These are phyloP conservation scores for Centrapalus pauciflorus DNA, from an alignment of 129 eudicot species.

Conservation along the genomic window DNA sequence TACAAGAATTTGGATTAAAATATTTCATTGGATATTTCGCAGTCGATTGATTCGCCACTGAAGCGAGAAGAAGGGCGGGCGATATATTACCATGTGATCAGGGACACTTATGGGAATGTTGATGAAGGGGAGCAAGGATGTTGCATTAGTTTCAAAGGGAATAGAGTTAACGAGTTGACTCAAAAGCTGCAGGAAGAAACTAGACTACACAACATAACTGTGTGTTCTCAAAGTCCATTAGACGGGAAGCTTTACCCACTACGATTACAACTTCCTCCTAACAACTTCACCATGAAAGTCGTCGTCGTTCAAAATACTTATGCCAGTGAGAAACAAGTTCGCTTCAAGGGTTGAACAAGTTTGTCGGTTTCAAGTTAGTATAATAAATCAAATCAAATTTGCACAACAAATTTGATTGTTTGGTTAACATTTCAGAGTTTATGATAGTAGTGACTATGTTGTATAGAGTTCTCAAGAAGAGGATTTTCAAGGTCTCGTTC, in stretches of 20 bases:
- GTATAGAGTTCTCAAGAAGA: slow-evolving; percentile 29
- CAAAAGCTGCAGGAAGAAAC: slow-evolving; percentile 56
- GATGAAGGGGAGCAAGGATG: slow-evolving; percentile 49
- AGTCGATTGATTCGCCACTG: slow-evolving; percentile 61
- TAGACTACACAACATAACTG: slow-evolving; percentile 45
- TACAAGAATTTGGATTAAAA: not conserved
- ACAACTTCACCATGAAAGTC: slow-evolving; percentile 67
- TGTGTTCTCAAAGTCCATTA: slow-evolving; percentile 66
- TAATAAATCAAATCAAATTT: slow-evolving; percentile 20
- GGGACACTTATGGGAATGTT: slow-evolving; percentile 39
- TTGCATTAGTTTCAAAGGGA: slow-evolving; percentile 61
- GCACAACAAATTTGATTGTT: slow-evolving; percentile 16
- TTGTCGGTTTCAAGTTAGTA: not conserved
- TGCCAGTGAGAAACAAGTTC: slow-evolving; percentile 36
- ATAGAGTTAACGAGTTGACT: slow-evolving; percentile 61
- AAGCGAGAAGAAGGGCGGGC: slow-evolving; percentile 62
- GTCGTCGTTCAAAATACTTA: slow-evolving; percentile 61
- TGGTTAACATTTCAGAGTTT: slow-evolving; percentile 3
- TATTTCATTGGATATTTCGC: not conserved
- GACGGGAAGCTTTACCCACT: slow-evolving; percentile 85
- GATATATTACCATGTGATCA: slow-evolving; percentile 58
- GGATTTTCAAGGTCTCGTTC: not conserved
- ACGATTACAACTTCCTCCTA: slow-evolving; percentile 82
- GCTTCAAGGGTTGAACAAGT: slow-evolving; percentile 17
- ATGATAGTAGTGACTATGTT: slow-evolving; percentile 4